Evolutionary conservation across 2,329 filamentous ascomycete species (phyloP), one percentile per base, ranked within the genome.

Genomic region (Thielaviopsis euricoi): DNA sequence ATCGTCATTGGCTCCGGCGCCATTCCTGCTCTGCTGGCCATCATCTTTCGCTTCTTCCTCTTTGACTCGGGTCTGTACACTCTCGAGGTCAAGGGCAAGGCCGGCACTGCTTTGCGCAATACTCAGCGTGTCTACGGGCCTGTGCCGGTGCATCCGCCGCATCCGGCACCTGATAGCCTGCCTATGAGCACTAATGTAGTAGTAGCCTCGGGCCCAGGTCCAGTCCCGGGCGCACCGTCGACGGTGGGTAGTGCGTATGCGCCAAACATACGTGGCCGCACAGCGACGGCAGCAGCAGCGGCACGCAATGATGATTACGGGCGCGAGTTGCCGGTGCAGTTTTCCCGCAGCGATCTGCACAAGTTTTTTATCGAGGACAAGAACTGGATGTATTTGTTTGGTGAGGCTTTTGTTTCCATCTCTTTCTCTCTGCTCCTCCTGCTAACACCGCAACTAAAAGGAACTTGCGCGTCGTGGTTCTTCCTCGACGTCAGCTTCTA

Each of bases 1-100:
- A 83, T 83, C 64, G 79, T 85, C 29, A 78, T 85, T 62, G 82
- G 81, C 1, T 78, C 82, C 0, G 82, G 82, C 6, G 81, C 81
- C 9, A 72, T 84, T 0, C 82, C 82, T 0, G 82, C 81, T 3
- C 69, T 81, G 13, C 70, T 85, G 9, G 82, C 82, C 62, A 80
- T 83, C 60, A 72, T 82, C 46, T 85, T 85, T 64, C 79, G 82
- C 19, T 81, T 85, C 66, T 80, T 81, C 62, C 76, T 85, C 49
- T 82, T 81, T 43, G 82, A 86, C 65, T 82, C 78, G 58, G 81
- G 81, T 4, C 72, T 83, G 33, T 86, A 82, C 67, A 77, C 79
- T 10, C 74, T 84, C 26, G 82, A 85, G 63, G 80, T 85, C 62
- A 80, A 80, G 62, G 76, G 79, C 64, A 80, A 83, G 63, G 76